Conservation (phyloP, 768 basidiomycete genomes). For the Termitomyces titanicus region DNA sequence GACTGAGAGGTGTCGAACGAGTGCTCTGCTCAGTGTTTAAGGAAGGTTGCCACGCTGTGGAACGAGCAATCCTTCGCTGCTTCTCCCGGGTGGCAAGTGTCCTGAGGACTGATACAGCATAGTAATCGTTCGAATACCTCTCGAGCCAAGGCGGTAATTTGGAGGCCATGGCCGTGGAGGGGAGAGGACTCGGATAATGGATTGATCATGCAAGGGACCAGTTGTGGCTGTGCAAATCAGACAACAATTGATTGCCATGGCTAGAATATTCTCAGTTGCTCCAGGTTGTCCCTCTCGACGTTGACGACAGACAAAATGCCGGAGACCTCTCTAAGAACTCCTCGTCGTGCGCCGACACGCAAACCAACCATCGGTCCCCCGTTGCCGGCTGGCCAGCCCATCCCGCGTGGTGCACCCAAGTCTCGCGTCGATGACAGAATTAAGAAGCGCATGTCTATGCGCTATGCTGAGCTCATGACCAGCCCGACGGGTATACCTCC, state of each 20-base stretch:
- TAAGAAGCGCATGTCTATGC: slow-evolving; percentile 94
- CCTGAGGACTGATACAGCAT: slow-evolving; percentile 7
- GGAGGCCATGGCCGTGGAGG: not conserved
- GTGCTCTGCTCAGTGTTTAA: not conserved
- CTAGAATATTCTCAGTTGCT: not conserved
- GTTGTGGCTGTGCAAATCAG: slow-evolving; percentile 3
- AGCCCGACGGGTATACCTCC: slow-evolving; percentile 65
- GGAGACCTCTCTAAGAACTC: slow-evolving; percentile 19
- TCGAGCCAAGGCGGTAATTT: slow-evolving; percentile 11
- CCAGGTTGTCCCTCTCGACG: not conserved
- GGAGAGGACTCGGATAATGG: no score
- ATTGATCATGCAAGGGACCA: not conserved
- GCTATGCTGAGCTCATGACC: slow-evolving; percentile 80
- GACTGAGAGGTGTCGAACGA: not conserved
- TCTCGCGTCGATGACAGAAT: slow-evolving; percentile 82
- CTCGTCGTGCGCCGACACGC: slow-evolving; percentile 20
- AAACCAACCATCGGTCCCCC: slow-evolving; percentile 17
- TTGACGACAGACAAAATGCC: slow-evolving; percentile 12
- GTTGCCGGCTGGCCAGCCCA: slow-evolving; percentile 17
- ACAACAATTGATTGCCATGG: not conserved
- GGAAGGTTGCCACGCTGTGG: not conserved
- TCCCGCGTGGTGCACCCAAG: slow-evolving; percentile 44
- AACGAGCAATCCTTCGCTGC: slow-evolving; percentile 13
- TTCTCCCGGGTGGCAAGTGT: slow-evolving; percentile 12
- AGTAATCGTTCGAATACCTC: slow-evolving; percentile 1